Evolutionary conservation across 2,329 filamentous ascomycete genomes (phyloP).

Genomic region (Stemphylium vesicarium): DNA sequence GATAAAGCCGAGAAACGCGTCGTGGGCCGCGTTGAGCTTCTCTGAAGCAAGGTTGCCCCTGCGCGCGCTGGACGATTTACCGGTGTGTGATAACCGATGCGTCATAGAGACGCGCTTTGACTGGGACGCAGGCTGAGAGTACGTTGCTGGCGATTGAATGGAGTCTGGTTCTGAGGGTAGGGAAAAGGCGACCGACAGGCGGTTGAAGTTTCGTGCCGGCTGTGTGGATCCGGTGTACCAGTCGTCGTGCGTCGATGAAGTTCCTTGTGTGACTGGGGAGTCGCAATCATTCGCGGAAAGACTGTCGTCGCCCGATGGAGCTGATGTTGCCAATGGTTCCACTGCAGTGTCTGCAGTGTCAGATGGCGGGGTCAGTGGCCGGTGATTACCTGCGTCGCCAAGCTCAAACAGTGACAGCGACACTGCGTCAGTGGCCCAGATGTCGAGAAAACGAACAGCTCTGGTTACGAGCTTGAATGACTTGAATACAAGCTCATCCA

Average conservation of each 20-base stretch:
- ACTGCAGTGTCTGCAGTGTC: conserved; percentile 43
- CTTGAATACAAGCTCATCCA: conserved; percentile 92
- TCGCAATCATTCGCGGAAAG: conserved; percentile 55
- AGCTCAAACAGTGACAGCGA: conserved; percentile 56
- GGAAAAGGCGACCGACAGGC: conserved; percentile 46
- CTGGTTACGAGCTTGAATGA: conserved; percentile 94
- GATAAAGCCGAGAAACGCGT: conserved; percentile 86
- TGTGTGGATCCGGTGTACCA: conserved; percentile 37
- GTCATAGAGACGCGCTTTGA: conserved; percentile 61
- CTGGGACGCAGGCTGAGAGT: conserved; percentile 36
- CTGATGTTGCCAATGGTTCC: conserved; percentile 35
- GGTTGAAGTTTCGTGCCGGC: conserved; percentile 38
- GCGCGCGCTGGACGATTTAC: conserved; percentile 66
- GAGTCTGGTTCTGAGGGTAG: conserved; percentile 48
- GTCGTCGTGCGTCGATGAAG: conserved; percentile 33
- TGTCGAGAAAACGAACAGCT: conserved; percentile 86
- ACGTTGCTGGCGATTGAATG: conserved; percentile 38
- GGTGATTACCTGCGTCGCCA: conserved; percentile 37
- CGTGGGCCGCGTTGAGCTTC: conserved; percentile 78
- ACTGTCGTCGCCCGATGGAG: conserved; percentile 29
- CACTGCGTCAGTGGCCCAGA: conserved; percentile 68
- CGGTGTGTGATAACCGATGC: conserved; percentile 79
- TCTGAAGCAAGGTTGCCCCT: conserved; percentile 82
- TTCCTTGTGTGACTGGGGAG: conserved; percentile 43
- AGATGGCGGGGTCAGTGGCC: conserved; percentile 49